These are phyloP conservation scores for Malassezia dermatis DNA, from an alignment of 1,284 basidiomycete species.

Conservation along the genomic window DNA sequence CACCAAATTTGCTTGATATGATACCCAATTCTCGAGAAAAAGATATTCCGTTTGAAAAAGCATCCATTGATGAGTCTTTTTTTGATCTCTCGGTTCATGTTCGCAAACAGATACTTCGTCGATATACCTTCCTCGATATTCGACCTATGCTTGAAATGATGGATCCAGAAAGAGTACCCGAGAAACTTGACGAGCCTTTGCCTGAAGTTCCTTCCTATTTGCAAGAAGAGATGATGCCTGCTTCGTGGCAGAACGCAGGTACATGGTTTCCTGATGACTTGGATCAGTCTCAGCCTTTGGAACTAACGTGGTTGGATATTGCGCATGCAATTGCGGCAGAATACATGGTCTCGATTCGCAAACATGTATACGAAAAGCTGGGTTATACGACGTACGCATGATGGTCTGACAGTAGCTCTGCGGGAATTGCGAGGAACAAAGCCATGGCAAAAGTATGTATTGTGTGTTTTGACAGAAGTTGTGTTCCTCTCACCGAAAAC, in stretches of 20 bases:
- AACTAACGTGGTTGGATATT: constrained; percentile 75
- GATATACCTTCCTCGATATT: constrained; percentile 59
- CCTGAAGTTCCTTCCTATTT: constrained; percentile 61
- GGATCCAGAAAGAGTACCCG: background rate
- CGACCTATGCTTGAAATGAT: constrained; percentile 17
- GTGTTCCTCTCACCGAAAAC: constrained; percentile 33
- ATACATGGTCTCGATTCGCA: constrained; percentile 66
- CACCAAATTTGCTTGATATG: background rate
- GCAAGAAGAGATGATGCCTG: constrained; percentile 47
- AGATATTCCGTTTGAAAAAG: constrained; percentile 49
- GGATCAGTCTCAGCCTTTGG: constrained; percentile 17
- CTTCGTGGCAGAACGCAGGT: constrained; percentile 59
- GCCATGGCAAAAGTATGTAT: constrained; percentile 64
- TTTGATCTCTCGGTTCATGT: constrained; percentile 45
- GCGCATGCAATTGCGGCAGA: constrained; percentile 80
- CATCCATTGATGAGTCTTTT: constrained; percentile 55
- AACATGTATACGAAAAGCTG: constrained; percentile 61
- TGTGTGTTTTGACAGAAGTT: constrained; percentile 50
- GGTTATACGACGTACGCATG: constrained; percentile 69
- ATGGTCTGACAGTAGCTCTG: constrained; percentile 52
- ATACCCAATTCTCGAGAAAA: constrained; percentile 1
- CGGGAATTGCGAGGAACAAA: constrained; percentile 89
- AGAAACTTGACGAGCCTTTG: constrained; percentile 61
- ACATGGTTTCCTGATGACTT: constrained; percentile 21
- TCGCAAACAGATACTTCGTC: constrained; percentile 33